Conservation (phyloP, 108 stramenopile species). For the Nitzschia inconspicua region DNA sequence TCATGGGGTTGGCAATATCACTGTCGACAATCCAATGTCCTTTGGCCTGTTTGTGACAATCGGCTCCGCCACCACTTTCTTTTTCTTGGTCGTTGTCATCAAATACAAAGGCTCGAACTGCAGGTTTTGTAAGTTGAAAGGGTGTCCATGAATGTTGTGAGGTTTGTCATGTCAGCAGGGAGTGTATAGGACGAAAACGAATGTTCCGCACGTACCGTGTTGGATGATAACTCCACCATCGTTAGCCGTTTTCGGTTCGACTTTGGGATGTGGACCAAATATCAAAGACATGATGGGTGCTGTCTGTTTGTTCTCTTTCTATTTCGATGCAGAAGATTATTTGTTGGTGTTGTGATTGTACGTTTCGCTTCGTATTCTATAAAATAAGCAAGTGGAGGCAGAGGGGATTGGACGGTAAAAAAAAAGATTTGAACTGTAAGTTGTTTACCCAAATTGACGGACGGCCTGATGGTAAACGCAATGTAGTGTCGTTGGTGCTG, state of each 20-base stretch:
- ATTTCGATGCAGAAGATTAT: too few species aligned
- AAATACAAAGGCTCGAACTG: slow-evolving; percentile 37
- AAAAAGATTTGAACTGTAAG: too few species aligned
- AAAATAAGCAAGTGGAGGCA: too few species aligned
- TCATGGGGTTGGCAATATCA: slow-evolving; percentile 58
- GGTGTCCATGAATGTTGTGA: too few species aligned
- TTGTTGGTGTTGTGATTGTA: too few species aligned
- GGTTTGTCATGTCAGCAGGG: too few species aligned
- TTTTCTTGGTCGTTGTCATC: slow-evolving; percentile 41
- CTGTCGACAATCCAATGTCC: slow-evolving; percentile 69
- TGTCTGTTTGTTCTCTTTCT: background rate
- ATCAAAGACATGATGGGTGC: slow-evolving; percentile 21
- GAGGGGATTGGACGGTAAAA: too few species aligned
- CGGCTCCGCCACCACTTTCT: slow-evolving; percentile 54
- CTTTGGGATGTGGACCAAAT: slow-evolving; percentile 27
- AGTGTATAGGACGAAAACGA: background rate
- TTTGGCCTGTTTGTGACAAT: slow-evolving; percentile 50
- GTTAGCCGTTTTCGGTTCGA: slow-evolving; percentile 8
- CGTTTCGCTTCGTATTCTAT: too few species aligned
- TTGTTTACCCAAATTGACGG: too few species aligned
- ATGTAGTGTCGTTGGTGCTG: too few species aligned
- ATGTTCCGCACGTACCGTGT: background rate
- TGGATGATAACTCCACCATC: slow-evolving; percentile 1
- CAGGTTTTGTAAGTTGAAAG: too few species aligned
- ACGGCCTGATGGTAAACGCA: too few species aligned